Percentiles rank a stretch among this genome's conserved stretches.
Evolutionary conservation across 179 eudicot genomes (phyloP).

Genomic region (Beta lomatogona): DNA sequence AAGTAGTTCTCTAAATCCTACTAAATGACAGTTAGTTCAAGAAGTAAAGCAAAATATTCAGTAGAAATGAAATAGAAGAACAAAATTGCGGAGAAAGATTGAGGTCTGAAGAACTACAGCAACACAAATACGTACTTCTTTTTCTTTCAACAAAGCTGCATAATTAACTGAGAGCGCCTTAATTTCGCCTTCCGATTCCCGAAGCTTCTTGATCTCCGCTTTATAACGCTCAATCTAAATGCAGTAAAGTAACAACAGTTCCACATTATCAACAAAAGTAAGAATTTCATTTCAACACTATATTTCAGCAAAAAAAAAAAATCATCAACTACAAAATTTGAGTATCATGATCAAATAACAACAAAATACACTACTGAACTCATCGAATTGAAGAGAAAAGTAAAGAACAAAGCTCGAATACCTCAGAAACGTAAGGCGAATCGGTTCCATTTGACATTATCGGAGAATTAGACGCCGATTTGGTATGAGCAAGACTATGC

Average conservation of each 20-base stretch:
- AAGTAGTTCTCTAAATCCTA: background rate
- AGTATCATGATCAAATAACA: background rate
- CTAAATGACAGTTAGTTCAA: too few relatives aligned
- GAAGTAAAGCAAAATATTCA: too few relatives aligned
- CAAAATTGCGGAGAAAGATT: background rate
- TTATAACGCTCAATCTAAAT: slow-evolving; percentile 75
- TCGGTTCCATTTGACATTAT: slow-evolving; percentile 53
- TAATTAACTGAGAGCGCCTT: slow-evolving; percentile 94
- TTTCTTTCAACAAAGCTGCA: slow-evolving; percentile 92
- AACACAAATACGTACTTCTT: slow-evolving; percentile 57
- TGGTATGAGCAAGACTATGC: slow-evolving; percentile 47
- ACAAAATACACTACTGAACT: background rate
- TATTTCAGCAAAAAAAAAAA: background rate
- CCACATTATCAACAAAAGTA: background rate
- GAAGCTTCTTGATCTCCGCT: slow-evolving; percentile 81
- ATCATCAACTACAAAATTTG: background rate
- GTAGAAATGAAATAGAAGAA: background rate
- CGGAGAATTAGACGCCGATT: slow-evolving; percentile 45
- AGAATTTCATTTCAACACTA: background rate
- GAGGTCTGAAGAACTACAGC: background rate
- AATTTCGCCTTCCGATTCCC: slow-evolving; percentile 84
- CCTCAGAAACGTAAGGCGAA: slow-evolving; percentile 66
- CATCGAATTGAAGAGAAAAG: background rate
- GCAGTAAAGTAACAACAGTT: too few relatives aligned
- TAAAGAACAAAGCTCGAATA: slow-evolving; percentile 19